Evolutionary conservation across 2,329 filamentous ascomycete genomes (phyloP), one percentile per base, ranked within the genome.

Genomic region (Paraconiothyrium sp.): DNA sequence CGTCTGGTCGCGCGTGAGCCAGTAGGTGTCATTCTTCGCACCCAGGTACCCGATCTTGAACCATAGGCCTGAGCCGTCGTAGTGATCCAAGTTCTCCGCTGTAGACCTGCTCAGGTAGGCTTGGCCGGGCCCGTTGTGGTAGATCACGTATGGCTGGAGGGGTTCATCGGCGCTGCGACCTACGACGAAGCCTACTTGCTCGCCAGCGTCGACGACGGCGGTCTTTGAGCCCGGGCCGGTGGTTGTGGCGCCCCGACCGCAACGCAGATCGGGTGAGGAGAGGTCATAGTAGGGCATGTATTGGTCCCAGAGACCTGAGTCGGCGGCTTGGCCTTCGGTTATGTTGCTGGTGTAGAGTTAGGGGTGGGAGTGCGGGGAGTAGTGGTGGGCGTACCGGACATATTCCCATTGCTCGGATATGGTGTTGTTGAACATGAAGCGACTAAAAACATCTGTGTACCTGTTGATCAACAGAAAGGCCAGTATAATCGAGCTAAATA

Each of bases 241-340:
- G 27, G 27, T 30, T 30, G 27, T 30, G 27, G 27, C 27, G 27
- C 27, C 27, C 4, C 27, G 27, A 30, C 27, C 27, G 27, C 27
- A 30, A 6, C 27, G 27, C 27, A 30, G 27, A 6, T 30, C 27
- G 27, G 27, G 27, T 30, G 27, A 30, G 27, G 4, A 30, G 27
- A 30, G 56, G 44, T 67, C 64, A 46, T 64, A 67, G 55, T 62
- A 67, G 32, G 64, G 64, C 64, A 64, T 67, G 56, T 64, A 66
- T 61, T 67, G 64, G 44, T 67, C 64, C 14, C 24, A 51, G 8
- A 62, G 54, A 13, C 34, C 32, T 6, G 49, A 56, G 20, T 67
- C 62, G 22, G 55, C 58, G 34, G 62, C 64, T 20, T 43, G 37
- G 30, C 61, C 64, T n/a, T 37, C 27, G 11, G 64, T 62, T 34